Conservation (phyloP, 2,329 filamentous ascomycete species). For the Ophiocordyceps polyrhachis-furcata region DNA sequence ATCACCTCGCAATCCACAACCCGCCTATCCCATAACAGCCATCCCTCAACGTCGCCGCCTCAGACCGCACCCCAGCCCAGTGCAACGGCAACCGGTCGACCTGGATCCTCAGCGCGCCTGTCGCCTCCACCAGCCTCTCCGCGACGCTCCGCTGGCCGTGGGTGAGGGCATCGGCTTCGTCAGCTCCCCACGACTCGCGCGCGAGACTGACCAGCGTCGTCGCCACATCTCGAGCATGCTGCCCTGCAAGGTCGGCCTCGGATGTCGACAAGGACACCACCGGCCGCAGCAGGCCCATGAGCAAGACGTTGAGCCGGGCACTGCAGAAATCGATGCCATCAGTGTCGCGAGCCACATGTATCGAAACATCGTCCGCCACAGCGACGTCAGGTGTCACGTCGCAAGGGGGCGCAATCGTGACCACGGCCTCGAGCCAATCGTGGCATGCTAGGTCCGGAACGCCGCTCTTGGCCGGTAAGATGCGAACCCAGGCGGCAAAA, state of each 20-base stretch:
- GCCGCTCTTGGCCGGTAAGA: conserved; percentile 10
- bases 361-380: conserved; percentile 28
- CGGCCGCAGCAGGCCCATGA: conserved; percentile 40
- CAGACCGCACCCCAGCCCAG: conserved; percentile 36
- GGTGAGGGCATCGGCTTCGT: conserved; percentile 16
- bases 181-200: conserved; percentile 25
- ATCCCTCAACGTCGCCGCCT: conserved; percentile 27
- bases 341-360: conserved; percentile 35
- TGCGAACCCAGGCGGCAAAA: conserved; percentile 45
- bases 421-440: conserved; percentile 40
- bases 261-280: conserved; percentile 4
- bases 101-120: conserved; percentile 30
- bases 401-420: conserved; percentile 34
- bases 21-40: conserved; percentile 28
- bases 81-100: conserved; percentile 42
- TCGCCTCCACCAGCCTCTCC: conserved; percentile 27
- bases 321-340: conserved; percentile 21
- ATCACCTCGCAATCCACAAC: conserved; percentile 22
- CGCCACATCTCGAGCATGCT: conserved; percentile 20
- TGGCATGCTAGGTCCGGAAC: conserved; percentile 14
- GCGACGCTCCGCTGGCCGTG: conserved; percentile 22
- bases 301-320: conserved; percentile 28
- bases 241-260: conserved; percentile 5
- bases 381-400: conserved; percentile 26
- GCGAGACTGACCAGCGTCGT: conserved; percentile 26